Evolutionary conservation across 1,284 basidiomycete species (phyloP), one percentile per base, ranked within the genome.

Genomic region (Thelephora terrestris): DNA sequence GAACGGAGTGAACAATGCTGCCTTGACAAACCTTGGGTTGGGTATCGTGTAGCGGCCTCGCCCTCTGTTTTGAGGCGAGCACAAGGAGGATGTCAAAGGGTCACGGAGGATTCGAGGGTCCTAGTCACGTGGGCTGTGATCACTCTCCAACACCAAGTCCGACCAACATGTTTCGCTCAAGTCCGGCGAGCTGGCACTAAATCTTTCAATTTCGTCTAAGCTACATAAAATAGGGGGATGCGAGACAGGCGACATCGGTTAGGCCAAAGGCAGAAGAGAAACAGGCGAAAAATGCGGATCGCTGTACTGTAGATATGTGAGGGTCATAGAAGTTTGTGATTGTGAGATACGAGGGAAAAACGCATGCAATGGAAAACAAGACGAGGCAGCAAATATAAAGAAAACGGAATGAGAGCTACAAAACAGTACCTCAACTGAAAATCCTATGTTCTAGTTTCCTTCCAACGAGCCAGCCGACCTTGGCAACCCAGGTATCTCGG

Each of bases 401-500:
- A 29, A 25, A 21, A 45, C 3, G 20, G 38, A 9, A 43, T 56
- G 37, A 48, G 23, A 20, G 39, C 23, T 16, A 48, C 38, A 60
- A 52, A 71, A 61, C 58, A n/a, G n/a, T n/a, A 76, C 77, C 50
- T 80, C 78, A 79, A 85, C 68, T 25, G 75, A 23, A 9, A 21
- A 42, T 21, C 25, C 39, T 21, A 42, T 42, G 25, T n/a, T 42
- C 39, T 21, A 42, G 70, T 40, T 72, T 65, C 35, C 82, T 73
- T 4, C 82, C 79, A 12, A 85, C 78, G 36, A 89, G 60, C 86
- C 87, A 90, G 1, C 86, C 86, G 16, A 85, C 84, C 56, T 77
- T 81, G 16, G 60, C 55, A 6, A 87, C 74, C 85, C 85, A 89
- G 37, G 67, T 66, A 59, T 88, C 81, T 52, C 85, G 68, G 39